Percentiles rank a stretch among this genome's conserved stretches.
Evolutionary conservation across 805 yeast genomes (phyloP).

Genomic region (Wickerhamiella hasegawae): DNA sequence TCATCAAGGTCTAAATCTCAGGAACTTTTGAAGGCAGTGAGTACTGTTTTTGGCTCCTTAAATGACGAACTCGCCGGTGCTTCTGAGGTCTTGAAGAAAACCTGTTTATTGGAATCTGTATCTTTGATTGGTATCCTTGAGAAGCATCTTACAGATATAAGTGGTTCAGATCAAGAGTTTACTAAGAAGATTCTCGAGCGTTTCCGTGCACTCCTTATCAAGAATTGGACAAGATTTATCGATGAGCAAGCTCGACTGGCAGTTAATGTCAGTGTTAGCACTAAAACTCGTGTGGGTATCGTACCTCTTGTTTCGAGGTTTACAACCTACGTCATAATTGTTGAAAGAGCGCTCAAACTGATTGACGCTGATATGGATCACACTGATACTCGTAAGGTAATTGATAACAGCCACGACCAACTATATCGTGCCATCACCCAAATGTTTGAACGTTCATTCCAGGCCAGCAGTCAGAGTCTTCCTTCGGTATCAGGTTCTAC

Average conservation of each 20-base stretch:
- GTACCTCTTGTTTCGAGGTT: conserved; percentile 31
- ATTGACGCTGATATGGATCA: not conserved
- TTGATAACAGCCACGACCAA: conserved; percentile 10
- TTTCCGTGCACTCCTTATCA: conserved; percentile 33
- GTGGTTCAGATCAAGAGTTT: conserved; percentile 50
- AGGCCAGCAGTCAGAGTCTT: not conserved
- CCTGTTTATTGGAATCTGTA: conserved; percentile 28
- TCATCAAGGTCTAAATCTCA: conserved; percentile 33
- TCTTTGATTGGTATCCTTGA: conserved; percentile 30
- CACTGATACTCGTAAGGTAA: conserved; percentile 6
- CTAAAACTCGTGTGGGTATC: conserved; percentile 27
- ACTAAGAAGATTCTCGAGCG: conserved; percentile 34
- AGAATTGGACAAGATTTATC: conserved; percentile 44
- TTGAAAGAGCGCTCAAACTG: conserved; percentile 5
- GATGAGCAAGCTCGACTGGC: conserved; percentile 35
- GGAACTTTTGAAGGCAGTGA: conserved; percentile 31
- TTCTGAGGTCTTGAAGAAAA: conserved; percentile 24
- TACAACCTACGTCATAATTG: conserved; percentile 22
- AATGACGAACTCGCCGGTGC: conserved; percentile 19
- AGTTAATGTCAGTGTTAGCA: conserved; percentile 24
- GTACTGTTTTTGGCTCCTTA: conserved; percentile 28
- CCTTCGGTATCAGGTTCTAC: not conserved
- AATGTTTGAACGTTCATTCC: conserved; percentile 9
- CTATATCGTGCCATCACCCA: conserved; percentile 16
- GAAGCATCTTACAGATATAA: conserved; percentile 22